Evolutionary conservation across 176 grass and related monocot species (phyloP).

Genomic region (Lolium rigidum): DNA sequence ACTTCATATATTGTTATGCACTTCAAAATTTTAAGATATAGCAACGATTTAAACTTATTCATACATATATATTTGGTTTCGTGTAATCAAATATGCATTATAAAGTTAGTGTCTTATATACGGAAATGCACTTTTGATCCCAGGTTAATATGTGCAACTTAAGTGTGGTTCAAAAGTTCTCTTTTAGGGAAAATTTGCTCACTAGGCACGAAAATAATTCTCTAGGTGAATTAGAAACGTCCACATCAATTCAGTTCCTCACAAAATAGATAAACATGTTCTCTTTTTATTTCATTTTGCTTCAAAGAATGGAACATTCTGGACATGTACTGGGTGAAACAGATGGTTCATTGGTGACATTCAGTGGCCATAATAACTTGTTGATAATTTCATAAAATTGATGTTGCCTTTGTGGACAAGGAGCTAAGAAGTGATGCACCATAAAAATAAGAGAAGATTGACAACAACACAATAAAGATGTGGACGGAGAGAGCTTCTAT

Average conservation of each 20-base stretch:
- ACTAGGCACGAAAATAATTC: background rate
- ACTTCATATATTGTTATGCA: background rate
- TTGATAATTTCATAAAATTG: background rate
- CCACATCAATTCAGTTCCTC: background rate
- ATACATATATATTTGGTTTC: background rate
- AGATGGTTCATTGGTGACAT: background rate
- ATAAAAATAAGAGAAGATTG: constrained; percentile 4
- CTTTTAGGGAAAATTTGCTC: background rate
- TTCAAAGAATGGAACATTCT: constrained; percentile 1
- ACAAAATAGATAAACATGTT: background rate
- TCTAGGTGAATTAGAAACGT: background rate
- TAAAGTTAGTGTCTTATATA: background rate
- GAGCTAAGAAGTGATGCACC: constrained; percentile 3
- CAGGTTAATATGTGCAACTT: background rate
- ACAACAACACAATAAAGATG: background rate
- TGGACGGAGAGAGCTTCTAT: background rate
- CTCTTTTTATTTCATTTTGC: background rate
- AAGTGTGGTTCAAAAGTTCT: background rate
- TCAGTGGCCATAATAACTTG: background rate
- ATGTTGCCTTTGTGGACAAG: constrained; percentile 29
- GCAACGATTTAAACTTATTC: background rate
- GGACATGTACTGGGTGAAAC: background rate
- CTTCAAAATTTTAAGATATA: background rate
- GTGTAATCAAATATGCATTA: background rate
- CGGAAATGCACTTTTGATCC: no score